Percentiles rank a stretch among this genome's conserved stretches.
These are phyloP conservation scores for Phycomyces nitens DNA, from an alignment of 192 early-diverging fungal genomes.

Conservation along the genomic window DNA sequence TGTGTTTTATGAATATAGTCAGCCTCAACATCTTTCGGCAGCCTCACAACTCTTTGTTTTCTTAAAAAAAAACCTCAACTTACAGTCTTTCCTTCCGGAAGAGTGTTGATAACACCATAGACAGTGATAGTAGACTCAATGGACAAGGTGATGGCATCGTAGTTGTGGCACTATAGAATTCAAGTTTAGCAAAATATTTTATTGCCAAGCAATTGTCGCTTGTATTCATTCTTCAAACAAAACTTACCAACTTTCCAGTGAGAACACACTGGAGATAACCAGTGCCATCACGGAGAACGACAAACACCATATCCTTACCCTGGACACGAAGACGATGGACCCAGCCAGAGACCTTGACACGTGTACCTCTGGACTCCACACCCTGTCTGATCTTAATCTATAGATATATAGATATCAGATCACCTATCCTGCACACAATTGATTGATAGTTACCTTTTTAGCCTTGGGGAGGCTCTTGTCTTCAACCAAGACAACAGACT, in stretches of 20 bases:
- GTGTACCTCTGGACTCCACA: constrained; percentile 60
- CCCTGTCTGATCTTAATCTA: constrained; percentile 77
- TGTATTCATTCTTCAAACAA: too few species aligned
- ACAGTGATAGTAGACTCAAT: constrained; percentile 90
- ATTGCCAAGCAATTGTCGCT: too few species aligned
- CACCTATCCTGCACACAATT: background rate
- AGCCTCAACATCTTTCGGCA: too few species aligned
- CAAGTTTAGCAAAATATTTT: constrained; percentile 4
- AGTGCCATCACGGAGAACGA: constrained; percentile 91
- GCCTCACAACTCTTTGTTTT: too few species aligned
- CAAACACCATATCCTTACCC: constrained; percentile 96
- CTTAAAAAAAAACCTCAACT: constrained; percentile 5
- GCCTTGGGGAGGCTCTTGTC: constrained; percentile 73
- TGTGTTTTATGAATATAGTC: background rate
- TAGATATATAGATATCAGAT: background rate
- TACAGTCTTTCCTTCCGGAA: constrained; percentile 91
- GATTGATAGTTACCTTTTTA: constrained; percentile 42
- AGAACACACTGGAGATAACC: constrained; percentile 94
- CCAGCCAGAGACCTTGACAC: constrained; percentile 92
- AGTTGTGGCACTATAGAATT: constrained; percentile 78
- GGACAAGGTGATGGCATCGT: constrained; percentile 89
- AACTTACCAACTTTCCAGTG: constrained; percentile 71
- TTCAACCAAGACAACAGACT: constrained; percentile 69
- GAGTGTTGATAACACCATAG: constrained; percentile 80
- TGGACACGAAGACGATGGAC: constrained; percentile 93